A percentile compares a stretch with the other conserved stretches of the same genome.
Evolutionary conservation across 2,329 filamentous ascomycete species (phyloP).

Genomic region (Colletotrichum tanaceti): DNA sequence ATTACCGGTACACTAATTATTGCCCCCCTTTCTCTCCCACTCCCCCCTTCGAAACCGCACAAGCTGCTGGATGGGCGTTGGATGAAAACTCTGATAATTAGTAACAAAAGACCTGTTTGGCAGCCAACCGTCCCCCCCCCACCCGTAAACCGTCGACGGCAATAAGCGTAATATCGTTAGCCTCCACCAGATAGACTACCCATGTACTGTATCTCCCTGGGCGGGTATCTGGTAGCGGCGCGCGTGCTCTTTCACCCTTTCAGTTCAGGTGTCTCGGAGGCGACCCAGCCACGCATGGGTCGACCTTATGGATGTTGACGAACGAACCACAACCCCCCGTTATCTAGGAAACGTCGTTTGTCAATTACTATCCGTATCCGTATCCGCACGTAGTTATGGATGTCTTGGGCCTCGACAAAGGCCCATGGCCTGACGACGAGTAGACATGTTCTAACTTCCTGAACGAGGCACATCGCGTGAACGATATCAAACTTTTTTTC

Average conservation of each 20-base stretch:
- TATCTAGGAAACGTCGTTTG: too few relatives aligned
- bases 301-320: too few relatives aligned
- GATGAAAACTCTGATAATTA: neutral
- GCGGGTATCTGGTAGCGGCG: neutral
- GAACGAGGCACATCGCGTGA: neutral
- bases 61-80: neutral
- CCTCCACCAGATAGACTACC: conserved; percentile 29
- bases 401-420: neutral
- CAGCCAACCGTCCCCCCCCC: neutral
- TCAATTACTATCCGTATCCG: too few relatives aligned
- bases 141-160: conserved; percentile 1
- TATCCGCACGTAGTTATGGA: too few relatives aligned
- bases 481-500: neutral
- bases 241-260: neutral
- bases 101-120: neutral
- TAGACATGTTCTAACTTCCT: neutral
- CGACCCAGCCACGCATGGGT: too few relatives aligned
- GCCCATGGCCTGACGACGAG: too few relatives aligned
- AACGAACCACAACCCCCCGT: too few relatives aligned
- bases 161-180: conserved; percentile 25
- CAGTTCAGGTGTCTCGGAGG: neutral
- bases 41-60: too few relatives aligned
- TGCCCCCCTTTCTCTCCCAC: neutral
- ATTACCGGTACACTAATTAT: too few relatives aligned
- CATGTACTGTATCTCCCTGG: conserved; percentile 20